These are phyloP conservation scores for Cordyceps militaris DNA, from an alignment of 2,329 filamentous ascomycete species.

Conservation along the genomic window DNA sequence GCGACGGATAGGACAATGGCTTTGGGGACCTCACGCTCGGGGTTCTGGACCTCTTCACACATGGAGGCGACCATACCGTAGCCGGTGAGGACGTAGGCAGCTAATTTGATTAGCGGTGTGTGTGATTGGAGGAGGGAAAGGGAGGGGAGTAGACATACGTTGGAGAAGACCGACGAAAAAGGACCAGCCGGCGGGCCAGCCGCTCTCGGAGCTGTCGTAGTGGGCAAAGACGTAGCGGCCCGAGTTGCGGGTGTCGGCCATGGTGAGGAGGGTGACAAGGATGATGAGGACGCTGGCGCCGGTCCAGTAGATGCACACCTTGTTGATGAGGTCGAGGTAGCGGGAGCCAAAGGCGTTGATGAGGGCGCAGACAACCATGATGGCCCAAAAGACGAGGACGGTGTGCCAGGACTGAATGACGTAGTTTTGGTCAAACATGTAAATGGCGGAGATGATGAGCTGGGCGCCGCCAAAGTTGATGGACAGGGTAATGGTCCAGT, in stretches of 20 bases:
- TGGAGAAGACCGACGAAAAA: slow-evolving; percentile 50
- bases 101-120: slow-evolving; percentile 33
- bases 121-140: not conserved
- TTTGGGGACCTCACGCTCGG: slow-evolving; percentile 54
- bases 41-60: slow-evolving; percentile 55
- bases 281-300: slow-evolving; percentile 62
- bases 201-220: slow-evolving; percentile 62
- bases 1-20: slow-evolving; percentile 61
- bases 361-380: slow-evolving; percentile 55
- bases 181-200: slow-evolving; percentile 60
- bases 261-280: slow-evolving; percentile 60
- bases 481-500: slow-evolving; percentile 63
- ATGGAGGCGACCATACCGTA: slow-evolving; percentile 49
- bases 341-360: slow-evolving; percentile 58
- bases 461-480: slow-evolving; percentile 66
- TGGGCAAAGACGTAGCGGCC: slow-evolving; percentile 59
- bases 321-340: slow-evolving; percentile 60
- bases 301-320: slow-evolving; percentile 67
- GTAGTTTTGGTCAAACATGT: slow-evolving; percentile 57
- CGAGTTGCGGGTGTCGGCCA: slow-evolving; percentile 55
- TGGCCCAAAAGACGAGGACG: slow-evolving; percentile 66
- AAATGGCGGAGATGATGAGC: slow-evolving; percentile 60
- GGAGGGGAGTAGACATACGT: slow-evolving; percentile 22
- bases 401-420: slow-evolving; percentile 60
- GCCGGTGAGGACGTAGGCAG: slow-evolving; percentile 35